Base-by-base conservation (phyloP, 2,329 filamentous ascomycete species). In the Thelonectria olida region DNA sequence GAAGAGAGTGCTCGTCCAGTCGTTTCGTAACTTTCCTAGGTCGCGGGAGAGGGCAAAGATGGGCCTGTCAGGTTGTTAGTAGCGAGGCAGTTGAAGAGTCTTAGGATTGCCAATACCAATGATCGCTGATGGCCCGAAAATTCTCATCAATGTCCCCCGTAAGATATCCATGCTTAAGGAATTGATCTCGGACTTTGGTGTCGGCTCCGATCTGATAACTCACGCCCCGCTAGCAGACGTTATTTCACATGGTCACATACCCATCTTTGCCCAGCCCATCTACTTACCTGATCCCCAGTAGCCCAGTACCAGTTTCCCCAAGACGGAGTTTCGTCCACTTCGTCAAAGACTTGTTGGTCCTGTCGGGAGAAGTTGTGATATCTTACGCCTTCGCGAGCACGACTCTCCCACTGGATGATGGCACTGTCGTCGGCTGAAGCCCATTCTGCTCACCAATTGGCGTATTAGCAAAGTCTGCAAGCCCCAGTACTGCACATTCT, bases 231-330 rank as follows among this genome's bases (percentile, higher is more conserved):
- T 69, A 27, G 31, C 12, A 17, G 39, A 15, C 9, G 23, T 38
- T 23, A 34, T 13, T 7, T 10, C 1, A n/a, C 6, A 9, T 2
- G 15, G 27, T 20, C 17, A 20, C 7, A 7, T 19, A 44, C 10
- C 3, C 25, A 28, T 48, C 34, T 10, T 7, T 12, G 27, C 12
- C 27, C 27, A 7, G 27, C 7, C 12, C 27, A 12, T 8, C 85
- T 4, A 87, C 52, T 17, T 41, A 51, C 54, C 47, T 36, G 17
- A 7, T 58, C 45, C 15, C 31, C 48, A 4, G 39, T 93, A 12
- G 90, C 88, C 75, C 93, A 93, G 75, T 92, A 89, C 79, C 94
- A 86, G 51, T 86, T 88, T 2, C 93, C 93, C 93, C 93, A 97
- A 78, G 93, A 90, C 0, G 92, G 85, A 66, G 90, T 88, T 70